phyloP scores from a whole-genome alignment of 2,329 filamentous ascomycete genomes.

The Botryotinia globosa region DNA sequence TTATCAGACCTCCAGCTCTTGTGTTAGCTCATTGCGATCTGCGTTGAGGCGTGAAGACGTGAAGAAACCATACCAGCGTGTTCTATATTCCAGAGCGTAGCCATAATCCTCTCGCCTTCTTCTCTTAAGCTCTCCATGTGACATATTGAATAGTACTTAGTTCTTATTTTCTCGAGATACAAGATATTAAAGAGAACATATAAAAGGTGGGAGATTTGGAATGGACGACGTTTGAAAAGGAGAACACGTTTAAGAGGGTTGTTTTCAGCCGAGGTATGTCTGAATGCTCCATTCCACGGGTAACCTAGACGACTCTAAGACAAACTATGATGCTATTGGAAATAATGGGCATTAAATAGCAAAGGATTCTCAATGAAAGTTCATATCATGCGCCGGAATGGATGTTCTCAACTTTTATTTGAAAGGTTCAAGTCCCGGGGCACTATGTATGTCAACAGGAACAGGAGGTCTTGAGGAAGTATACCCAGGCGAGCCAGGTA shows the following conservation, averaged over 20 bases:
- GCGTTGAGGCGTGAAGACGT: not conserved
- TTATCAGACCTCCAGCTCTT: constrained; percentile 70
- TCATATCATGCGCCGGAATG: not conserved
- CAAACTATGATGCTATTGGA: not conserved
- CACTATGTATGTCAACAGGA: not conserved
- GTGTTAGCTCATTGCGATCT: not conserved
- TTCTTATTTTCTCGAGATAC: not conserved
- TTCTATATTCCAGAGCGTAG: constrained; percentile 78
- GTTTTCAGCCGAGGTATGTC: not conserved
- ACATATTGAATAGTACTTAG: constrained; percentile 24
- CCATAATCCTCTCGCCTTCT: constrained; percentile 70
- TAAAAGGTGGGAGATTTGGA: not conserved
- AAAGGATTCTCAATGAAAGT: not conserved
- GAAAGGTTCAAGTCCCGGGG: not conserved
- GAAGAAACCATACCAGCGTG: constrained; percentile 63
- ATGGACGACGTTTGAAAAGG: not conserved
- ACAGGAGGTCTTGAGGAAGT: not conserved
- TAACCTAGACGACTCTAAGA: not conserved
- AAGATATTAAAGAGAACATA: not conserved
- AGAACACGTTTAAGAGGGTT: not conserved
- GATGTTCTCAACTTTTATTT: not conserved
- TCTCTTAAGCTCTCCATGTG: constrained; percentile 51
- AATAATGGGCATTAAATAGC: not conserved
- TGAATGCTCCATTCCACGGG: not conserved
- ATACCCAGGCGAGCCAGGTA: not conserved